These are phyloP conservation scores for Entomortierella beljakovae DNA, from an alignment of 192 early-diverging fungal genomes.

Conservation along the genomic window DNA sequence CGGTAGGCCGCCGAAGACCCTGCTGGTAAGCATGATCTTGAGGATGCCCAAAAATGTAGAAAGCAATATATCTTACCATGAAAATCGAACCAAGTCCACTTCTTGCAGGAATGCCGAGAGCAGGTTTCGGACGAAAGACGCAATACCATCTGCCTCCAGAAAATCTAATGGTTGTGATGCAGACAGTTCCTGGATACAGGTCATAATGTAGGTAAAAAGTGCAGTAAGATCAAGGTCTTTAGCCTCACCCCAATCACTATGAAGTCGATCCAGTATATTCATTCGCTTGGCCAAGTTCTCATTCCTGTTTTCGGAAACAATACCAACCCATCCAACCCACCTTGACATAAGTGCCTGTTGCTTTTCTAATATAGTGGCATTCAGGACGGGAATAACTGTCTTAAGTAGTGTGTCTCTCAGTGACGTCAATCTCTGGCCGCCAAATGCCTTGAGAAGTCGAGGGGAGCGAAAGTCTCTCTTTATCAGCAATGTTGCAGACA, in stretches of 20 bases:
- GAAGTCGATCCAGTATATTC: slow-evolving; percentile 20
- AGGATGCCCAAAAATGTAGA: slow-evolving; percentile 15
- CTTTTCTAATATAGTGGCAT: slow-evolving; percentile 37
- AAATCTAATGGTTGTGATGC: slow-evolving; percentile 47
- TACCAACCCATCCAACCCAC: slow-evolving; percentile 39
- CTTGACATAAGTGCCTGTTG: slow-evolving; percentile 37
- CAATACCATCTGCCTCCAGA: slow-evolving; percentile 40
- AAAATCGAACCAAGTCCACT: slow-evolving; percentile 43
- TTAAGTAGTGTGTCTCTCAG: slow-evolving; percentile 30
- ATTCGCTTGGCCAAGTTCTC: slow-evolving; percentile 40
- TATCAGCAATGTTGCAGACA: slow-evolving; percentile 39
- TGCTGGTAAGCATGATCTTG: slow-evolving; percentile 16
- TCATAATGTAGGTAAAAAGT: slow-evolving; percentile 33
- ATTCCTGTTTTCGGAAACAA: slow-evolving; percentile 39
- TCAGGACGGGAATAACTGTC: slow-evolving; percentile 27
- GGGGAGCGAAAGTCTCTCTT: slow-evolving; percentile 40
- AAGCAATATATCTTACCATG: slow-evolving; percentile 33
- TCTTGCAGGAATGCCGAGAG: slow-evolving; percentile 36
- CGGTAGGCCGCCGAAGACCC: neutral
- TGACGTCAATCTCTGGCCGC: slow-evolving; percentile 28
- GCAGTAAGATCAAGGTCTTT: slow-evolving; percentile 31
- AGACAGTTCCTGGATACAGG: slow-evolving; percentile 32
- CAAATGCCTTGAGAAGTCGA: slow-evolving; percentile 41
- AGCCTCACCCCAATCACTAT: slow-evolving; percentile 35
- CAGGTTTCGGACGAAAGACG: slow-evolving; percentile 38